Base-by-base conservation (phyloP, 768 basidiomycete genomes). In the Xerocomus brunneocitrinus region DNA sequence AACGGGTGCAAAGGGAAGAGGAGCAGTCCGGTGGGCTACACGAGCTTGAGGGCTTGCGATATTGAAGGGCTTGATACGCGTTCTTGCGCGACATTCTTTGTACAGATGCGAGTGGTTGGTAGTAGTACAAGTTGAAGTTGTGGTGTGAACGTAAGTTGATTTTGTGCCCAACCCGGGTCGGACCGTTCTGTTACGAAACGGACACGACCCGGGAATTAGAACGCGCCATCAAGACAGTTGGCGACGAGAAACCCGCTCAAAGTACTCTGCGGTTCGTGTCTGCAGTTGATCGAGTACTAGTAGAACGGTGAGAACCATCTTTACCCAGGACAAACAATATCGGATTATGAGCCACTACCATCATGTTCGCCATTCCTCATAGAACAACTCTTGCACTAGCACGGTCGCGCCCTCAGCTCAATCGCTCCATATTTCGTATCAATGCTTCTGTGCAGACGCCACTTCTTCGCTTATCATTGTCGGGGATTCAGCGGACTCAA, bases 121-220 rank as follows among this genome's bases (percentile, higher is more conserved):
- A 36, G 53, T 58, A 35, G 66, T 68, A 66, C 66, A 67, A 41
- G 65, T 59, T 59, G 39, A 55, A 35, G 49, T 56, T 31, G 34
- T 41, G 31, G 42, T 56, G 65, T 48, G 57, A 66, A 61, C 55
- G 55, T 58, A 68, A 68, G 66, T 68, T 67, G 66, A 60, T 32
- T 58, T 61, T 36, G 25, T 50, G 25, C 43, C 44, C 52, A 24
- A 40, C 3, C 40, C 62, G 61, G 19, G 19, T 19, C 19, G 19
- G 57, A 46, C 58, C 54, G 58, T 25, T 32, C 59, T 58, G 56
- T 53, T 67, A 55, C 44, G 39, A 46, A 50, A 34, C 12, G 28
- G 55, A 22, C 59, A 53, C 12, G 56, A 60, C 52, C 50, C 52
- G 52, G 55, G 52, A 64, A 55, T 41, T 27, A 16, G 30, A 40